A percentile compares a stretch with the other conserved stretches of the same genome.
Evolutionary conservation across 1,284 basidiomycete genomes (phyloP).

Genomic region (Agaricales sp.): DNA sequence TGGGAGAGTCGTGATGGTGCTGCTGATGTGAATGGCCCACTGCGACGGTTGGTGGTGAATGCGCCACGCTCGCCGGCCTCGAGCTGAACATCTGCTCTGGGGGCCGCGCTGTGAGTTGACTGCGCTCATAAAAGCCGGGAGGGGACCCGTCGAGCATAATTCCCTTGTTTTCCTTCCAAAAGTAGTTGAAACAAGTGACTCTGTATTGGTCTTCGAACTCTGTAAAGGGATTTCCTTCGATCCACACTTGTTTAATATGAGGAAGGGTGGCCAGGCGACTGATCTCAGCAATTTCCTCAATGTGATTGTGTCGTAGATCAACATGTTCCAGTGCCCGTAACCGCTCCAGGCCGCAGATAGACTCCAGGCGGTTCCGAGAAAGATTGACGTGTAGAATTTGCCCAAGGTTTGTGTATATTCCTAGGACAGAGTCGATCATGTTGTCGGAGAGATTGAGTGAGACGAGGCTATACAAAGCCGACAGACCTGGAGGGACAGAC

Average conservation of each 20-base stretch:
- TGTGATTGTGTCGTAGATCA: constrained; percentile 76
- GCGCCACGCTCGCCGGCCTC: constrained; percentile 15
- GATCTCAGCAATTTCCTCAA: constrained; percentile 81
- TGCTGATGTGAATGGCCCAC: constrained; percentile 32
- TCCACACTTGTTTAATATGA: constrained; percentile 67
- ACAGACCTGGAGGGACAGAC: constrained; percentile 72
- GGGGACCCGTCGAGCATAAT: constrained; percentile 67
- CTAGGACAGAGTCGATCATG: constrained; percentile 92
- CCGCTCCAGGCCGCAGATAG: constrained; percentile 88
- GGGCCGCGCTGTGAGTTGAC: constrained; percentile 39
- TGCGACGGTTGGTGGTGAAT: constrained; percentile 51
- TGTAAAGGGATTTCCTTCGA: constrained; percentile 72
- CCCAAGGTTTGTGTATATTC: constrained; percentile 77
- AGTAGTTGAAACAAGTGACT: constrained; percentile 70
- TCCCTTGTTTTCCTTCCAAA: constrained; percentile 70
- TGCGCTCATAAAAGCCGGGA: constrained; percentile 71
- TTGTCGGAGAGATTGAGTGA: constrained; percentile 91
- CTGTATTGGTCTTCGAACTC: constrained; percentile 68
- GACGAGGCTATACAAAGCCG: constrained; percentile 63
- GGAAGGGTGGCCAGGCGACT: constrained; percentile 77
- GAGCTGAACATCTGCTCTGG: constrained; percentile 37
- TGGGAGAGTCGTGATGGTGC: no score
- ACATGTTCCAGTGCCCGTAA: constrained; percentile 75
- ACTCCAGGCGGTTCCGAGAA: constrained; percentile 81
- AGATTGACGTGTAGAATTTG: constrained; percentile 72